A percentile compares a stretch with the other conserved stretches of the same genome.
phyloP scores from a whole-genome alignment of 495 filamentous ascomycete genomes.

The Amphirosellinia nigrospora region DNA sequence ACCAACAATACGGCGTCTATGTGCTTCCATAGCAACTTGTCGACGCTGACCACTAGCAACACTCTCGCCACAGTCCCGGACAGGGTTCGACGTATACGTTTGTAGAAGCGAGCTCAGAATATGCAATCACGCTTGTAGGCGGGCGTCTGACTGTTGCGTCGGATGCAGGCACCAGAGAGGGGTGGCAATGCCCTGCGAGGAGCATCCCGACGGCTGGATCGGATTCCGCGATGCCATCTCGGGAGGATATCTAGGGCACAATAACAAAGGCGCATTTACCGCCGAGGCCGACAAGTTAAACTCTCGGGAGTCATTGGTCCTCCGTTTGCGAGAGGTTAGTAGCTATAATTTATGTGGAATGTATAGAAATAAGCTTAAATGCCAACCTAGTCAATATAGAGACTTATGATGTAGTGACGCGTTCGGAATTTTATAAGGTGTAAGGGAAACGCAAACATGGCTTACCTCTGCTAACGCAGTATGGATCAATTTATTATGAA shows the following conservation, averaged over 20 bases:
- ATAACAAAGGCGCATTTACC: conserved; percentile 1
- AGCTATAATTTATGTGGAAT: conserved; percentile 11
- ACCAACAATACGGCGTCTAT: not conserved
- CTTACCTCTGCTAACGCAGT: not conserved
- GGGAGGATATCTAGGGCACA: conserved; percentile 5
- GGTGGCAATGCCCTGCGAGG: conserved; percentile 21
- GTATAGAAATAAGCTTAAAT: not conserved
- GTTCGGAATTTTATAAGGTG: conserved; percentile 14
- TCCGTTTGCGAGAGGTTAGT: not conserved
- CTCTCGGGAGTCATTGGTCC: conserved; percentile 3
- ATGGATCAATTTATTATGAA: not conserved
- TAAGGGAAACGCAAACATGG: not conserved
- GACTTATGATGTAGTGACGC: not conserved
- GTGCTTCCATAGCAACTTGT: not conserved
- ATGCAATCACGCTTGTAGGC: not conserved
- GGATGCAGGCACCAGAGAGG: not conserved
- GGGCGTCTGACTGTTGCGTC: not conserved
- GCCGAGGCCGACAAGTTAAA: not conserved
- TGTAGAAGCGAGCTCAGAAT: not conserved
- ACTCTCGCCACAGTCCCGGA: not conserved
- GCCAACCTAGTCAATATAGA: not conserved
- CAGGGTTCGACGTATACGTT: not conserved
- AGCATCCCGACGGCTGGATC: conserved; percentile 1
- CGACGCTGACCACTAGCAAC: not conserved
- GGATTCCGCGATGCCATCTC: conserved; percentile 15